Conservation (phyloP, 805 yeast species). For the Starmerella etchellsii region DNA sequence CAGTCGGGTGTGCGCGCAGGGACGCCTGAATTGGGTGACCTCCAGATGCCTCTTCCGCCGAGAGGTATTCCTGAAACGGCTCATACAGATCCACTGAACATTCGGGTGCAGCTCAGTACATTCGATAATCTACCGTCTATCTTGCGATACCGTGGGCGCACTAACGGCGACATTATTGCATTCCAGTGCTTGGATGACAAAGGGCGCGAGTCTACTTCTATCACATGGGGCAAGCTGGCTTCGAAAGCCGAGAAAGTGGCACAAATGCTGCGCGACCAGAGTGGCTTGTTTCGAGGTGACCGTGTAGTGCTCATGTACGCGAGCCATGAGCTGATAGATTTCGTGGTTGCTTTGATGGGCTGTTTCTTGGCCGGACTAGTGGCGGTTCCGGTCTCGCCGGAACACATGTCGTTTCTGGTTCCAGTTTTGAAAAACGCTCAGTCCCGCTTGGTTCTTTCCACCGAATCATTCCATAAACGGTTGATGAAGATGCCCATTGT, state of each 20-base stretch:
- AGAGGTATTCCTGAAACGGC: constrained; percentile 24
- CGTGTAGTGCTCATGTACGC: constrained; percentile 75
- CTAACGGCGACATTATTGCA: constrained; percentile 57
- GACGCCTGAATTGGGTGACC: constrained; percentile 6
- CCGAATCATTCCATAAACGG: constrained; percentile 64
- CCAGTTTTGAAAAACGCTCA: constrained; percentile 42
- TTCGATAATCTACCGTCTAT: constrained; percentile 58
- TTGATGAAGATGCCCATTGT: constrained; percentile 39
- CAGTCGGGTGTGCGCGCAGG: neutral
- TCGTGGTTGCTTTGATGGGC: constrained; percentile 74
- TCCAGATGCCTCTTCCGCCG: constrained; percentile 21
- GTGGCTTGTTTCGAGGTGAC: constrained; percentile 65
- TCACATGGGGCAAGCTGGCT: constrained; percentile 84
- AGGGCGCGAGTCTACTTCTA: constrained; percentile 65
- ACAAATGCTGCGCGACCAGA: constrained; percentile 59
- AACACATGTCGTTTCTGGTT: constrained; percentile 28
- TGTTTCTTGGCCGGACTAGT: constrained; percentile 88
- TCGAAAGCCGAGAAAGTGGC: constrained; percentile 78
- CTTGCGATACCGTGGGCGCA: constrained; percentile 56
- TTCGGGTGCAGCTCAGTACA: constrained; percentile 23
- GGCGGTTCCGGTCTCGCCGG: constrained; percentile 83
- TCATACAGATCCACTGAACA: constrained; percentile 29
- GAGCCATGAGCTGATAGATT: constrained; percentile 72
- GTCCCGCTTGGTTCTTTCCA: constrained; percentile 63
- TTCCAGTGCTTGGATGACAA: constrained; percentile 56